phyloP scores from a whole-genome alignment of 1,139 yeast genomes.

The Ogataea hybrid region DNA sequence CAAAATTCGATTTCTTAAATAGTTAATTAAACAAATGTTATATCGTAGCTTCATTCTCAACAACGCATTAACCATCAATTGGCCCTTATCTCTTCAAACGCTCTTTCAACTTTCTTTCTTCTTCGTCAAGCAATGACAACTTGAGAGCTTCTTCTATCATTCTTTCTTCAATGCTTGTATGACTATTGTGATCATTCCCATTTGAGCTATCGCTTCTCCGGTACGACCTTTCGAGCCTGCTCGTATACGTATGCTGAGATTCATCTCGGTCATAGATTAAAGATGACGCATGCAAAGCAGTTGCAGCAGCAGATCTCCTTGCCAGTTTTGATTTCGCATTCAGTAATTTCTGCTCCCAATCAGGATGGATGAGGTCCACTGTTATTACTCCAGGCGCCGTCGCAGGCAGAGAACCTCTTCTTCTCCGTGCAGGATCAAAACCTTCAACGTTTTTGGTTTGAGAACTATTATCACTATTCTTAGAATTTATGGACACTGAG shows the following conservation, averaged over 20 bases:
- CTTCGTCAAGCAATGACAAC: constrained; percentile 68
- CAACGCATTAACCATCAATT: neutral
- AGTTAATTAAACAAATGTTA: too few relatives aligned
- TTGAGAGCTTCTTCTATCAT: constrained; percentile 86
- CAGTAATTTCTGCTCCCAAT: constrained; percentile 77
- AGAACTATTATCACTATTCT: neutral
- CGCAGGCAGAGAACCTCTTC: constrained; percentile 55
- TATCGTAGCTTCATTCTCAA: too few relatives aligned
- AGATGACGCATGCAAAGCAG: constrained; percentile 86
- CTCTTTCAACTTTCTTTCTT: constrained; percentile 42
- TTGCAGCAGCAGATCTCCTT: constrained; percentile 88
- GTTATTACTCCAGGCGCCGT: constrained; percentile 67
- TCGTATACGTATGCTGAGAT: constrained; percentile 25
- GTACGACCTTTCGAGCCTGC: constrained; percentile 7
- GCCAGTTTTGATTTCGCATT: constrained; percentile 78
- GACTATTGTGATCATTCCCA: constrained; percentile 24
- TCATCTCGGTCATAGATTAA: constrained; percentile 36
- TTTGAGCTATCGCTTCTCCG: constrained; percentile 4
- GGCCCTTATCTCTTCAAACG: constrained; percentile 5
- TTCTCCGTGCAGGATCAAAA: constrained; percentile 15
- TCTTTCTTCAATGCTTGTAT: constrained; percentile 59
- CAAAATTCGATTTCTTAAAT: too few relatives aligned
- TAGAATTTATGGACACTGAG: neutral
- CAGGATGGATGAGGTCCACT: constrained; percentile 83
- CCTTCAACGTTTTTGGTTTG: neutral